These are phyloP conservation scores for Quercus ilex DNA, from an alignment of 306 rosid species.

Conservation along the genomic window DNA sequence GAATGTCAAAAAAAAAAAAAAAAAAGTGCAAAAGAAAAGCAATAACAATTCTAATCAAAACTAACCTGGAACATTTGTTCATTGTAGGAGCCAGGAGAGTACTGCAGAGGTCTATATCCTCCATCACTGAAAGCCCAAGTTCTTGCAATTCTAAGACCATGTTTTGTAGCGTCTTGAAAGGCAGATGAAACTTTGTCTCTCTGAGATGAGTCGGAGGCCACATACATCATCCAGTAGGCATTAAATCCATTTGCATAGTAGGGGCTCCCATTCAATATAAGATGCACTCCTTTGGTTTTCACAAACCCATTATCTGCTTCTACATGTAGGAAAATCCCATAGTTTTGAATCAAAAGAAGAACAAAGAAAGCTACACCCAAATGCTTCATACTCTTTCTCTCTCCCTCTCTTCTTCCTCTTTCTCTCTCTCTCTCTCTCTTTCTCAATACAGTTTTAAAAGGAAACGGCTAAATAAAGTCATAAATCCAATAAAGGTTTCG, in stretches of 20 bases:
- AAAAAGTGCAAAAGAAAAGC: no score
- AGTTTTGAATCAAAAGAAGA: slow-evolving; percentile 26
- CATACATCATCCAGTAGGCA: slow-evolving; percentile 90
- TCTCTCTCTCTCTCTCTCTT: background rate
- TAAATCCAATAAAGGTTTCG: background rate
- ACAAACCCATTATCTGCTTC: slow-evolving; percentile 67
- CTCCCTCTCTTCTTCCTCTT: no score
- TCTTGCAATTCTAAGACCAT: slow-evolving; percentile 68
- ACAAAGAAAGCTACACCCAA: slow-evolving; percentile 32
- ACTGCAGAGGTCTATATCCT: slow-evolving; percentile 63
- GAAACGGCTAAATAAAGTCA: no score
- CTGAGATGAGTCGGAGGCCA: slow-evolving; percentile 81
- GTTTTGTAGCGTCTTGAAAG: slow-evolving; percentile 57
- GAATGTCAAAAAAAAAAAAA: background rate
- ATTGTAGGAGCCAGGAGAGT: slow-evolving; percentile 84
- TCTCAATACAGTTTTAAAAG: no score
- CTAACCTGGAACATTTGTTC: slow-evolving; percentile 74
- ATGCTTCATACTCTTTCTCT: slow-evolving; percentile 30
- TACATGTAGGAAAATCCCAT: slow-evolving; percentile 12
- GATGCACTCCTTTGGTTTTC: slow-evolving; percentile 63
- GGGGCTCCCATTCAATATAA: slow-evolving; percentile 63
- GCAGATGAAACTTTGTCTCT: slow-evolving; percentile 67
- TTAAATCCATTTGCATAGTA: slow-evolving; percentile 89
- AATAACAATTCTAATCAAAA: background rate
- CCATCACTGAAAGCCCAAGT: slow-evolving; percentile 98